Percentiles rank a stretch among this genome's conserved stretches.
Evolutionary conservation across 495 filamentous ascomycete genomes (phyloP).

Genomic region (Glarea lozoyensis): DNA sequence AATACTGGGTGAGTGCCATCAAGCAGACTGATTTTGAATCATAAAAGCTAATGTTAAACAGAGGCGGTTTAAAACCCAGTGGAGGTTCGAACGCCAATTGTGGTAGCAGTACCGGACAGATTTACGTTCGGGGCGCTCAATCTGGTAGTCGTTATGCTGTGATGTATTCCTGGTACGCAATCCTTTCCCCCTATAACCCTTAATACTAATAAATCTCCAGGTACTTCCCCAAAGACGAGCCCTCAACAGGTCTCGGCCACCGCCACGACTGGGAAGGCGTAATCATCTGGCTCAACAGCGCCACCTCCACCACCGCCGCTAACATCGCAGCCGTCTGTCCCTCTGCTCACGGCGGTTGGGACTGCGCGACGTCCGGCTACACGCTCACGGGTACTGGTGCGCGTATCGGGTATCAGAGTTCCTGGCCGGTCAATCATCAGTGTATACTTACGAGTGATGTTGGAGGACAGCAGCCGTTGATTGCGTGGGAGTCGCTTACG

Average conservation of each 20-base stretch:
- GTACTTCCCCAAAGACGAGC: slow-evolving; percentile 24
- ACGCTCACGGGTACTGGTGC: slow-evolving; percentile 29
- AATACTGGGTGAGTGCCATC: slow-evolving; percentile 34
- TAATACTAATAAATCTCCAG: neutral
- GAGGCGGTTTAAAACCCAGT: slow-evolving; percentile 31
- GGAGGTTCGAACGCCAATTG: slow-evolving; percentile 33
- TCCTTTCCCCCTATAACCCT: neutral
- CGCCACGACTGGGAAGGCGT: slow-evolving; percentile 30
- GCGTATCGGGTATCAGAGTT: slow-evolving; percentile 37
- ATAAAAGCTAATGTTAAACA: slow-evolving; percentile 14
- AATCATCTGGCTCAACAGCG: slow-evolving; percentile 34
- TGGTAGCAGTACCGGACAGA: slow-evolving; percentile 36
- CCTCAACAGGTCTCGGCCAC: slow-evolving; percentile 18
- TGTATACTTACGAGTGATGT: slow-evolving; percentile 32
- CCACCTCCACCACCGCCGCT: slow-evolving; percentile 25
- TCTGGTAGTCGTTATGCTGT: slow-evolving; percentile 28
- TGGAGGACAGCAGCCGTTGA: slow-evolving; percentile 42
- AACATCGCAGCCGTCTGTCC: slow-evolving; percentile 43
- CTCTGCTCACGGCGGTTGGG: slow-evolving; percentile 42
- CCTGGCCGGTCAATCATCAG: slow-evolving; percentile 42
- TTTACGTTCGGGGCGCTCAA: slow-evolving; percentile 35
- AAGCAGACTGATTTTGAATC: neutral
- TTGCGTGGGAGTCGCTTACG: slow-evolving; percentile 46
- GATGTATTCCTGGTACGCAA: slow-evolving; percentile 40
- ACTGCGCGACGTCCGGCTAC: slow-evolving; percentile 33